phyloP scores from a whole-genome alignment of 805 yeast genomes.

The Yarrowia sp. region DNA sequence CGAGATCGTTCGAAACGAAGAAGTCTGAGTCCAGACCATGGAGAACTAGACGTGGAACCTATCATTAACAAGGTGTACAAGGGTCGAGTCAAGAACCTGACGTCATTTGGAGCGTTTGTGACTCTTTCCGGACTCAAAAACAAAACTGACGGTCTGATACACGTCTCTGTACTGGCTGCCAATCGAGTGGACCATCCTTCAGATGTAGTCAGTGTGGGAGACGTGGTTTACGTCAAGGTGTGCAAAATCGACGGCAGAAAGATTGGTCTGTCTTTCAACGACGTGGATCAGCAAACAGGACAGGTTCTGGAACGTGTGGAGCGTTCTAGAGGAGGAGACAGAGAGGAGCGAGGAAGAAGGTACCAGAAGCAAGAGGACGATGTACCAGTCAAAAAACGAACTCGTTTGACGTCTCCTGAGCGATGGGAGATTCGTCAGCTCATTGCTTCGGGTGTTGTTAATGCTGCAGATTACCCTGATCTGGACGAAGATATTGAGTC shows the following conservation, averaged over 20 bases:
- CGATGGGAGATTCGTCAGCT: conserved; percentile 86
- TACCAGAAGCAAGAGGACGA: not conserved
- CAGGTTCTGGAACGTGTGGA: conserved; percentile 31
- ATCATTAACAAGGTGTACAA: conserved; percentile 48
- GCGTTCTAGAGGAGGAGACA: conserved; percentile 16
- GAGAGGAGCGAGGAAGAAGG: conserved; percentile 18
- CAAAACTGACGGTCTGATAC: conserved; percentile 57
- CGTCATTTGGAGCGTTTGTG: conserved; percentile 77
- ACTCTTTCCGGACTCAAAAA: conserved; percentile 44
- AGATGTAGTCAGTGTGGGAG: conserved; percentile 55
- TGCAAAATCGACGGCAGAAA: conserved; percentile 43
- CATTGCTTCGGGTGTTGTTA: conserved; percentile 71
- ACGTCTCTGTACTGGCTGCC: conserved; percentile 61
- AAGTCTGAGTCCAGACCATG: conserved; percentile 31
- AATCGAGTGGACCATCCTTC: conserved; percentile 53
- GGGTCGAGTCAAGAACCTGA: conserved; percentile 60
- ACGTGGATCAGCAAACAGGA: conserved; percentile 71
- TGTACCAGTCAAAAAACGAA: conserved; percentile 30
- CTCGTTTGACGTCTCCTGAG: conserved; percentile 75
- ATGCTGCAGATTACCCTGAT: conserved; percentile 67
- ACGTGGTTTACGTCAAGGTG: conserved; percentile 64
- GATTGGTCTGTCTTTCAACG: conserved; percentile 63
- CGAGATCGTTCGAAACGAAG: conserved; percentile 5
- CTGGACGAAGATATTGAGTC: conserved; percentile 43
- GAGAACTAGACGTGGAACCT: conserved; percentile 33